Evolutionary conservation across 83 land plant genomes (phyloP), one percentile per base, ranked within the genome.

Genomic region (Thuja plicata): DNA sequence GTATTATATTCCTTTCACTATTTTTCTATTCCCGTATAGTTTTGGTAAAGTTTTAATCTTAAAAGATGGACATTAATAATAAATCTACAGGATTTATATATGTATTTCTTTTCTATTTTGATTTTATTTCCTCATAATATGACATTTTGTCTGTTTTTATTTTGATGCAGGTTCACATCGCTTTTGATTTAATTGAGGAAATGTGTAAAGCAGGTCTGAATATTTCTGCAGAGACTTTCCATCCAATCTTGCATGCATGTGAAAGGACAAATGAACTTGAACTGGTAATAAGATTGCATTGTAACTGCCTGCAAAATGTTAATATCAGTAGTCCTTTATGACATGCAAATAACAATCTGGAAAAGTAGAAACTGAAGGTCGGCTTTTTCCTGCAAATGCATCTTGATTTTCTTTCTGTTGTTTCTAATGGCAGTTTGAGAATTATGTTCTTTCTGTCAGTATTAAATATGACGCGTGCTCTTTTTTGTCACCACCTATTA

Each of bases 261-360:
- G 94, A 92, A n/a, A 90, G 88, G 83, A 91, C 87, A 87, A 87
- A 74, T 89, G 93, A 94, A 43, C 86, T 84, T 85, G 85, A 93
- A 86, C 70, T 93, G 95, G 95, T 94, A 92, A 21, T 73, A 78
- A 35, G 38, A 13, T 16, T 78, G 21, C 41, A 15, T 38, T 78
- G 12, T 78, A 17, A 78, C 43, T 35, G 19, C 43, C 17, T 16
- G 38, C 81, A 78, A 16, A 78, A 78, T 78, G 1, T 78, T 19
- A 78, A 78, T 37, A 34, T 19, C 19, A 37, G 35, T 32, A 16
- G 7, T 35, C 8, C 6, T 40, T 78, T 15, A 19, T 78, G 6
- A 37, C 40, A 78, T 37, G 40, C 40, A 78, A 78, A 38, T 78
- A 78, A 35, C 4, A 78, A 17, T 78, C 7, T 78, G 41, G 37